These are phyloP conservation scores for Pythium aphanidermatum DNA, from an alignment of 352 stramenopile species.

Conservation along the genomic window DNA sequence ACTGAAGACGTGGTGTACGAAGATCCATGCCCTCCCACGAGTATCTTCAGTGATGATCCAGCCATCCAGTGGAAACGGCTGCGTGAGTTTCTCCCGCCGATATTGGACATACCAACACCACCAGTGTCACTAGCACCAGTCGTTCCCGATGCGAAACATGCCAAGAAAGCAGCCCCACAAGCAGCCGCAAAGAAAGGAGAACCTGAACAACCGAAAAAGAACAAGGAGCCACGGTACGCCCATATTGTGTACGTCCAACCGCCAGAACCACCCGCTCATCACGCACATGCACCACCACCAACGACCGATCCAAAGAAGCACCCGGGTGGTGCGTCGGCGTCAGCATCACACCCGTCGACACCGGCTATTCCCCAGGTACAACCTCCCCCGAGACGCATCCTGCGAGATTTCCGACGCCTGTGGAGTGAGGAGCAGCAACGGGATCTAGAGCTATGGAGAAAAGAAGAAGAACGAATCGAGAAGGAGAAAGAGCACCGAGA, in stretches of 20 bases:
- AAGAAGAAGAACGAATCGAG: slow-evolving; percentile 52
- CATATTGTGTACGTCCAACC: slow-evolving; percentile 27
- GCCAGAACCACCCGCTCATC: neutral
- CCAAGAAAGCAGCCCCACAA: slow-evolving; percentile 27
- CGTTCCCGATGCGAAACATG: slow-evolving; percentile 24
- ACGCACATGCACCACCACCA: slow-evolving; percentile 1
- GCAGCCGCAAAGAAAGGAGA: slow-evolving; percentile 37
- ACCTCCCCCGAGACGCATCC: slow-evolving; percentile 23
- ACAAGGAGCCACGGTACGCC: slow-evolving; percentile 26
- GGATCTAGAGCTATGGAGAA: slow-evolving; percentile 34
- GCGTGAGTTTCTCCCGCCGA: slow-evolving; percentile 43
- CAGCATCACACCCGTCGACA: slow-evolving; percentile 5
- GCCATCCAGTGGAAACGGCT: slow-evolving; percentile 58
- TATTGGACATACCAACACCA: slow-evolving; percentile 26
- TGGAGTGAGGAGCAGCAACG: slow-evolving; percentile 58
- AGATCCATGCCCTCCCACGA: slow-evolving; percentile 20
- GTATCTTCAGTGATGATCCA: slow-evolving; percentile 2
- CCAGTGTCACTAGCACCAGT: slow-evolving; percentile 11
- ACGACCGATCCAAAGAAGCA: slow-evolving; percentile 13
- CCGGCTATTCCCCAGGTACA: neutral
- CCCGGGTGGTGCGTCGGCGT: neutral
- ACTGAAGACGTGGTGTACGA: slow-evolving; percentile 35
- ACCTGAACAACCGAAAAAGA: slow-evolving; percentile 36
- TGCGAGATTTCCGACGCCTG: slow-evolving; percentile 56
- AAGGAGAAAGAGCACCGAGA: slow-evolving; percentile 43